phyloP scores from a whole-genome alignment of 345 rosid genomes.

The Aurinia saxatilis region DNA sequence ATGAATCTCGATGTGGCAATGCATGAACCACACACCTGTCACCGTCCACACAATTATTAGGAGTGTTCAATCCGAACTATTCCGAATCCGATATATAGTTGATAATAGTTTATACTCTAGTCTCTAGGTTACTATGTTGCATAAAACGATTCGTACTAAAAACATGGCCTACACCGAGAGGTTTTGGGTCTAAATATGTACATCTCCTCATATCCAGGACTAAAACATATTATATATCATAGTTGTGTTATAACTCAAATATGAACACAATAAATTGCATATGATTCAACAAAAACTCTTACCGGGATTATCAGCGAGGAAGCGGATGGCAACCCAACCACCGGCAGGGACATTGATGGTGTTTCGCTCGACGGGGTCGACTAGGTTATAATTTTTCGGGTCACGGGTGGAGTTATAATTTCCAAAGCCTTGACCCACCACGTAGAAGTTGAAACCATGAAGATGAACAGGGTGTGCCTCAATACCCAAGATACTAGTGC shows the following conservation, averaged over 20 bases:
- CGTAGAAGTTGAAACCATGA: slow-evolving; percentile 64
- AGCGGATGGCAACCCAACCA: slow-evolving; percentile 75
- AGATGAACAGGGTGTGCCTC: slow-evolving; percentile 83
- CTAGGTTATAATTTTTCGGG: slow-evolving; percentile 49
- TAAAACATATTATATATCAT: too few relatives aligned
- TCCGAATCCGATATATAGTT: too few relatives aligned
- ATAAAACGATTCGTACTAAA: too few relatives aligned
- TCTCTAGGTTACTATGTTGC: too few relatives aligned
- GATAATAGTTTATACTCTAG: too few relatives aligned
- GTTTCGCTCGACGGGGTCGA: slow-evolving; percentile 74
- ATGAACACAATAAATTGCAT: too few relatives aligned
- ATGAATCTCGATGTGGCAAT: slow-evolving; percentile 68
- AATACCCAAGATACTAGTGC: slow-evolving; percentile 58
- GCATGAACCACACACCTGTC: slow-evolving; percentile 69
- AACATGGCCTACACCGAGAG: too few relatives aligned
- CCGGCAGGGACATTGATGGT: slow-evolving; percentile 57
- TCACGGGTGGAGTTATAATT: slow-evolving; percentile 50
- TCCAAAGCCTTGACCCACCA: slow-evolving; percentile 80
- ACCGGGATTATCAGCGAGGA: slow-evolving; percentile 79
- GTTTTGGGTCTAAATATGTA: too few relatives aligned
- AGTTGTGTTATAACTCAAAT: too few relatives aligned
- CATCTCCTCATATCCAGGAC: too few relatives aligned
- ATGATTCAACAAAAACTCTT: neutral
- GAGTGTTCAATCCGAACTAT: too few relatives aligned
- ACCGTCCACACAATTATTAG: neutral